Base-by-base conservation (phyloP, 768 basidiomycete species). In the Tulasnella sp. region DNA sequence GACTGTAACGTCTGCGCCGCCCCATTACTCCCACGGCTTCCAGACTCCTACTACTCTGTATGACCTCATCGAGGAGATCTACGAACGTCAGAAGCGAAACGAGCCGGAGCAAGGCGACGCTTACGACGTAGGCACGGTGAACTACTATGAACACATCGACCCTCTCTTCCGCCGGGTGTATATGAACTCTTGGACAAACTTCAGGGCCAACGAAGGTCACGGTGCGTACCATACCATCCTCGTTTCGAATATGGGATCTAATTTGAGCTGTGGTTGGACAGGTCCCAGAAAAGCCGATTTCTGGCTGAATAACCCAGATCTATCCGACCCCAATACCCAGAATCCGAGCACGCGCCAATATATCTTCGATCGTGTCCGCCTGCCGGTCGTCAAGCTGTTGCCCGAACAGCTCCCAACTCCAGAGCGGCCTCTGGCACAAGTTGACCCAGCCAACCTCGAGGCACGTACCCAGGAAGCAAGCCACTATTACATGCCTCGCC, bases 11-110 rank as follows among this genome's bases (percentile, higher is more conserved):
- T 7, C 17, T 31, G 54, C 43, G 7, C 54, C 54, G 15, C 54
- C 54, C 6, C 15, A 49, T 11, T 56, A 19, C 31, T 46, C 54
- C 4, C 27, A 36, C 11, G 54, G 54, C 8, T 14, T 21, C 54
- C 45, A 49, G 17, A 23, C 14, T 11, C 54, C 54, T 4, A 56
- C 54, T 19, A 56, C 54, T 27, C 43, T 56, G 12, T 49, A 51
- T 43, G 54, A 56, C 15, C n/a, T 56, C 15, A 56, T 56, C 4
- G 54, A 56, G 37, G 54, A 56, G 19, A 49, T 56, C 23, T 56
- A 56, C 43, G 54, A 56, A 23, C 43, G 43, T 6, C 21, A 29
- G 19, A 56, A 56, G 19, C 54, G 54, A 14, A 9, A 6, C 15
- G 15, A 53, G n/a, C n/a, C n/a, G n/a, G n/a, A n/a, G 31, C 6